Percentiles rank a stretch among this genome's conserved stretches.
Conservation (phyloP, 106 monocot species). For the Allium cepa region DNA sequence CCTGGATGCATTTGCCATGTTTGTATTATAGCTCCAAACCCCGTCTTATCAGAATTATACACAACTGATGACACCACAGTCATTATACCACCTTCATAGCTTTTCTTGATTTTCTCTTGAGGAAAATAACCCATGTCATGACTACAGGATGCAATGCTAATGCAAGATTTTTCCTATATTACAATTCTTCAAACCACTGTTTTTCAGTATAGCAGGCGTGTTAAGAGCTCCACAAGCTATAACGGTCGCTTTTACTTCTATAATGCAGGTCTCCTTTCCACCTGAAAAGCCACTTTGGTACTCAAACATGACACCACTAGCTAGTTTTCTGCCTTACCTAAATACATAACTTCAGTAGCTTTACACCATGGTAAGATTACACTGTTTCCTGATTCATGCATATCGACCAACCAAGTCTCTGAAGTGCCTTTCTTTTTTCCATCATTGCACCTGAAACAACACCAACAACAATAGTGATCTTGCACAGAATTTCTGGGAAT, state of each 20-base stretch:
- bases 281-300: conserved; percentile 9
- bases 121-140: conserved; percentile 81
- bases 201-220: conserved; percentile 44
- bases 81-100: conserved; percentile 55
- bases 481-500: conserved; percentile 40
- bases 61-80: conserved; percentile 34
- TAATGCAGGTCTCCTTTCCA: conserved; percentile 12
- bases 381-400: conserved; percentile 50
- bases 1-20: conserved; percentile 48
- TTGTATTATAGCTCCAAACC: conserved; percentile 42
- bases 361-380: conserved; percentile 39
- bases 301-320: conserved; percentile 25
- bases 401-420: conserved; percentile 74
- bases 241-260: conserved; percentile 43
- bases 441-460: conserved; percentile 57
- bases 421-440: conserved; percentile 43
- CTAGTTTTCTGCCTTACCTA: conserved; percentile 13
- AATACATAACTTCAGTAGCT: conserved; percentile 27
- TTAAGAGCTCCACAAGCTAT: conserved; percentile 60
- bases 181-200: conserved; percentile 39
- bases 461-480: conserved; percentile 77
- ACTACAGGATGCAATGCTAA: conserved; percentile 53
- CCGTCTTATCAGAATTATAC: background rate
- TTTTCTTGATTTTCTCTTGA: conserved; percentile 9
- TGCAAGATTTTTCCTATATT: conserved; percentile 77